These are phyloP conservation scores for Arthrinium puccinioides DNA, from an alignment of 2,329 filamentous ascomycete genomes.

Conservation along the genomic window DNA sequence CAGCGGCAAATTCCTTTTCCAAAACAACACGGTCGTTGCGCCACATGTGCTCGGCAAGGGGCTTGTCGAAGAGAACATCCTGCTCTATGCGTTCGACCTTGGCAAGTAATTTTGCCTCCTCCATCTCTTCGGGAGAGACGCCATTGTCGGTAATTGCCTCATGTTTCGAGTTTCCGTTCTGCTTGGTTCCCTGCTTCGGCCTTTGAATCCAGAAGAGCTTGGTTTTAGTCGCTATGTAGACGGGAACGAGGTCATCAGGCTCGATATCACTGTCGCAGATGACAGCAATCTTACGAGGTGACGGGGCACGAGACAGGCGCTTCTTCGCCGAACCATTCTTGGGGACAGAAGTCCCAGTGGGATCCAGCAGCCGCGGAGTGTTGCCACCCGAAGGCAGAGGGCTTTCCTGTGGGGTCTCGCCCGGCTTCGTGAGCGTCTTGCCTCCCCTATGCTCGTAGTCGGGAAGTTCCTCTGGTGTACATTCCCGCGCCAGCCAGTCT, in stretches of 20 bases:
- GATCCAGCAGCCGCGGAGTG: conserved; percentile 36
- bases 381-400: conserved; percentile 41
- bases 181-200: conserved; percentile 37
- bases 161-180: conserved; percentile 27
- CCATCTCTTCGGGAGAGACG: conserved; percentile 26
- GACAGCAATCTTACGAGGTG: conserved; percentile 35
- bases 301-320: conserved; percentile 17
- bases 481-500: conserved; percentile 84
- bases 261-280: conserved; percentile 65
- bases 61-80: conserved; percentile 67
- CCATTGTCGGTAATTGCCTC: conserved; percentile 3
- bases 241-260: conserved; percentile 65
- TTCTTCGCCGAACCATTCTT: conserved; percentile 26
- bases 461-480: conserved; percentile 59
- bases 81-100: conserved; percentile 73
- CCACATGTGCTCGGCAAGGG: conserved; percentile 60
- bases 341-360: conserved; percentile 20
- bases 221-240: conserved; percentile 69
- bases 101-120: conserved; percentile 58
- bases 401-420: conserved; percentile 40
- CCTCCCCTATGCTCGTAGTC: conserved; percentile 56
- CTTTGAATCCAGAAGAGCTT: conserved; percentile 58
- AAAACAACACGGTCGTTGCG: conserved; percentile 48
- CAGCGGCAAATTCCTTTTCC: conserved; percentile 52
- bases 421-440: conserved; percentile 13